phyloP scores from a whole-genome alignment of 108 stramenopile species.

The Skeletonema grethae region DNA sequence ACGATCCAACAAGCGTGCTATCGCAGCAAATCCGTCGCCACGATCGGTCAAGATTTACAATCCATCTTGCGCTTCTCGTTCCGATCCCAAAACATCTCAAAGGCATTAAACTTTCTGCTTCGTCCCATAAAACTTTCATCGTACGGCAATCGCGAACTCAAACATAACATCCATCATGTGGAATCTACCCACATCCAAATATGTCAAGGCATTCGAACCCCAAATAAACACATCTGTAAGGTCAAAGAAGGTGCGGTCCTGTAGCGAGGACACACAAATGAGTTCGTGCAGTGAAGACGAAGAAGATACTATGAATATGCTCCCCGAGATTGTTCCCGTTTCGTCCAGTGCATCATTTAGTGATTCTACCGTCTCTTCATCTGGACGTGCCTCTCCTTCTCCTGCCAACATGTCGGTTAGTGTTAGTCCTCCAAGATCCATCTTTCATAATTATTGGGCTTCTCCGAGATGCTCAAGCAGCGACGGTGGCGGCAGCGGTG shows the following conservation, averaged over 20 bases:
- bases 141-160: neutral
- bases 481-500: neutral
- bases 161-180: neutral
- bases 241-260: neutral
- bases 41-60: too few relatives aligned
- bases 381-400: constrained; percentile 1
- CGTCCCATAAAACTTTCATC: neutral
- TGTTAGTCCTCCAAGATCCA: constrained; percentile 17
- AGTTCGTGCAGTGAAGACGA: neutral
- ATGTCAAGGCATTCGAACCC: constrained; percentile 7
- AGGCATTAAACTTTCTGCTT: neutral
- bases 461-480: neutral
- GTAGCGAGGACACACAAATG: neutral
- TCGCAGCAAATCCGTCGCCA: too few relatives aligned
- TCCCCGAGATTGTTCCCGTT: constrained; percentile 2
- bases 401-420: neutral
- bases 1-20: too few relatives aligned
- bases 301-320: neutral
- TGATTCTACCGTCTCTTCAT: neutral
- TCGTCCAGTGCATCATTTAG: neutral
- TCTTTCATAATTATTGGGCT: constrained; percentile 36
- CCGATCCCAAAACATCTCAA: neutral
- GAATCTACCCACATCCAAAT: neutral
- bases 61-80: neutral
- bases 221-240: neutral